Percentiles rank a stretch among this genome's conserved stretches.
Conservation (phyloP, 768 basidiomycete genomes). For the Clathrus columnatus region DNA sequence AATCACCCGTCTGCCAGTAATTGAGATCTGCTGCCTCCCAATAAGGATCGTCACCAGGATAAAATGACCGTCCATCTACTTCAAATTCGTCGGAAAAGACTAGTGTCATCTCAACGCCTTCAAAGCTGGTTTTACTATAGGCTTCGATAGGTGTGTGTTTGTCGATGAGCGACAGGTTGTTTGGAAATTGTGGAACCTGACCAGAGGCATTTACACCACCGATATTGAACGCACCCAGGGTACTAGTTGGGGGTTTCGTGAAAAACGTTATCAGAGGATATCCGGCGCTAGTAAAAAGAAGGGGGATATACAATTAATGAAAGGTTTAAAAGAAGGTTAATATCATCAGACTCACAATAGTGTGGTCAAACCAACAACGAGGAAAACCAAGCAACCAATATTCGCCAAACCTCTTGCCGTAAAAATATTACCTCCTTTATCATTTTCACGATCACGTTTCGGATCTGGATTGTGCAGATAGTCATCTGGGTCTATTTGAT, state of each 20-base stretch:
- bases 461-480: constrained; percentile 69
- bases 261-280: constrained; percentile 58
- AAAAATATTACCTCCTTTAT: constrained; percentile 51
- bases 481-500: constrained; percentile 54
- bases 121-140: constrained; percentile 46
- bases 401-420: constrained; percentile 66
- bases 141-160: constrained; percentile 56
- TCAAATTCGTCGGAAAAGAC: constrained; percentile 91
- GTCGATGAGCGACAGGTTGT: constrained; percentile 67
- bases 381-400: constrained; percentile 54
- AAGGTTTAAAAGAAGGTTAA: not conserved
- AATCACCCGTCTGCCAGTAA: constrained; percentile 69
- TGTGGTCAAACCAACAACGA: constrained; percentile 42
- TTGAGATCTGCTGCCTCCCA: constrained; percentile 81
- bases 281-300: constrained; percentile 32
- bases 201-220: constrained; percentile 73
- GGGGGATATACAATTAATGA: not conserved
- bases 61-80: constrained; percentile 68
- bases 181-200: constrained; percentile 45
- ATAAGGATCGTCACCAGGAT: constrained; percentile 82
- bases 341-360: constrained; percentile 50
- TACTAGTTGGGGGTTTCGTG: constrained; percentile 34
- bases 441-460: constrained; percentile 47
- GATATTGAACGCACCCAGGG: constrained; percentile 56
- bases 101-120: constrained; percentile 51